Base-by-base conservation (phyloP, 495 filamentous ascomycete species). In the Aspergillus nanangensis region DNA sequence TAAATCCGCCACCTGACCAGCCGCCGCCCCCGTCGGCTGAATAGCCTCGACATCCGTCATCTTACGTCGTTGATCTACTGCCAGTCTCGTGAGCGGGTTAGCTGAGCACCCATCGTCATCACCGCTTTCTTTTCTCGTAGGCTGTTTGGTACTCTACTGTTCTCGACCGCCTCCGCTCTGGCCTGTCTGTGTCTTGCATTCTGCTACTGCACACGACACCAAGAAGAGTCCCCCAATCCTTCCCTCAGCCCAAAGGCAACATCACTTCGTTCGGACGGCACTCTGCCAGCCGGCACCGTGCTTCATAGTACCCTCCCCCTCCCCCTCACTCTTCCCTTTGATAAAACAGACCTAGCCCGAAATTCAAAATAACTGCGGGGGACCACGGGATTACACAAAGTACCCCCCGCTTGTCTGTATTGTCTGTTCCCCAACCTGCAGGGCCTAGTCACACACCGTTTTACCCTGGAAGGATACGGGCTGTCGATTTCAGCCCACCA, bases 401-500 rank as follows among this genome's bases (percentile, higher is more conserved):
- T 36, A 10, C 22, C 32, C 33, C n/a, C 24, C 22, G n/a, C n/a
- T n/a, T n/a, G n/a, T n/a, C n/a, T n/a, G n/a, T n/a, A n/a, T 22
- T 38, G 24, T 50, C 33, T 20, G 36, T 41, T 19, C 15, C 31
- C 21, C 21, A 21, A 41, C 39, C 40, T 32, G 34, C 35, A 43
- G 11, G n/a, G n/a, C n/a, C n/a, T n/a, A n/a, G n/a, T n/a, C n/a
- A 23, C 13, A 7, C n/a, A 24, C 23, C 38, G 8, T 24, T 11
- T 17, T 8, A 42, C 14, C 39, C 7, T 31, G 36, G 34, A 14
- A 35, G 35, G 35, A 42, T 53, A 41, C 59, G 71, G 73, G 73
- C 73, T 74, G 65, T 55, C 51, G 49, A 51, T 39, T 54, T 52
- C 68, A 71, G 72, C 70, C 74, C 74, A 59, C 55, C 40, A 65